Base-by-base conservation (phyloP, 257 asterid genomes). In the Gentiana straminea region DNA sequence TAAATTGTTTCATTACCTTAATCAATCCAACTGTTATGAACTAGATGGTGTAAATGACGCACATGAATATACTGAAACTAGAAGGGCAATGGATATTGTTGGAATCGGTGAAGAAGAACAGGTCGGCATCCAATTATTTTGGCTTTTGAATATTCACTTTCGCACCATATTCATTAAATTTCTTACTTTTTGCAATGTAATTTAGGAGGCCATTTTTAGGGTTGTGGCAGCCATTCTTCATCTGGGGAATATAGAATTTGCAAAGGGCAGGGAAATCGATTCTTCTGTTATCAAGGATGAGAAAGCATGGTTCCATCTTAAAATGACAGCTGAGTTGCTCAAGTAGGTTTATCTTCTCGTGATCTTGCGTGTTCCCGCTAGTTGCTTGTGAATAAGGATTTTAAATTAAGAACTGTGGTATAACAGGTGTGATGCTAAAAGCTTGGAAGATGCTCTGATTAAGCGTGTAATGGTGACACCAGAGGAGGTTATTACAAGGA, bases 71-170 rank as follows among this genome's bases (percentile, higher is more conserved):
- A 84, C 88, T 52, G 93, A 90, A n/a, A 87, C 97, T 61, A 78
- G 90, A 81, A 79, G 97, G 82, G 98, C 98, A 64, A 92, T 92
- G 98, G 98, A 92, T 80, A 80, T 87, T 62, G 98, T 92, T 69
- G 98, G 98, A 76, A 92, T 92, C 68, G 74, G 94, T 58, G 97
- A 80, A 72, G 95, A 88, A 65, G 98, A 92, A 68, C 98, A 87
- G 94, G 97, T 92, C 57, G 58, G 70, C 51, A 24, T 70, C 72
- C 69, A 63, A 49, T n/a, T 12, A 50, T 48, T 67, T 41, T 41
- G 46, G 9, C 46, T 4, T 7, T 4, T 41, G 9, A 2, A 7
- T 41, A 41, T 41, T 41, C 46, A 5, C 46, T 4, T 41, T 41
- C 2, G 3, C 46, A 36, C 61, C 44, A 52, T 44, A 58, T 69